phyloP scores from a whole-genome alignment of 495 filamentous ascomycete species.

The Aspergillus diversus region DNA sequence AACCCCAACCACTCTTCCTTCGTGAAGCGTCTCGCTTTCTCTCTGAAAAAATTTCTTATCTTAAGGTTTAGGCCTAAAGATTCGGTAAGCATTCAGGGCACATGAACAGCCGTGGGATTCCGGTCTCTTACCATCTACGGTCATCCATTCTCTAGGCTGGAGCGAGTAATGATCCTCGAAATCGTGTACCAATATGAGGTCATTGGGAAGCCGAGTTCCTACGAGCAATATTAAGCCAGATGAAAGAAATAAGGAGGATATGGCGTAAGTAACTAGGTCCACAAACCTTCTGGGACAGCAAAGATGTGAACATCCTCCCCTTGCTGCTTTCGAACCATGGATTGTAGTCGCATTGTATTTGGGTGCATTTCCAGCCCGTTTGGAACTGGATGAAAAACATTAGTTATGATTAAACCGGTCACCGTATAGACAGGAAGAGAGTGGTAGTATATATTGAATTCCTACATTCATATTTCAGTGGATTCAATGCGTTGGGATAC shows the following conservation, averaged over 20 bases:
- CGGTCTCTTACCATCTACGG: background rate
- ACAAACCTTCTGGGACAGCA: background rate
- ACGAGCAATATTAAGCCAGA: background rate
- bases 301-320: background rate
- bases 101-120: background rate
- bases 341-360: background rate
- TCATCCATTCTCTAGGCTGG: background rate
- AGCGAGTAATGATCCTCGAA: slow-evolving; percentile 8
- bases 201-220: background rate
- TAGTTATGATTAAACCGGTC: background rate
- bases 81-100: background rate
- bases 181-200: background rate
- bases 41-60: background rate
- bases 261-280: background rate
- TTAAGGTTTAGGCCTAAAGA: background rate
- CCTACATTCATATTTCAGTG: background rate
- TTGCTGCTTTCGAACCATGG: background rate
- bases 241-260: background rate
- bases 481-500: background rate
- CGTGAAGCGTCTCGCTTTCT: background rate
- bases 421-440: background rate
- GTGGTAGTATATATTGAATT: background rate
- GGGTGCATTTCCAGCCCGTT: background rate
- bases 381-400: background rate
- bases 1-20: slow-evolving; percentile 1